phyloP scores from a whole-genome alignment of 2,329 filamentous ascomycete genomes.

The Cladophialophora exuberans region DNA sequence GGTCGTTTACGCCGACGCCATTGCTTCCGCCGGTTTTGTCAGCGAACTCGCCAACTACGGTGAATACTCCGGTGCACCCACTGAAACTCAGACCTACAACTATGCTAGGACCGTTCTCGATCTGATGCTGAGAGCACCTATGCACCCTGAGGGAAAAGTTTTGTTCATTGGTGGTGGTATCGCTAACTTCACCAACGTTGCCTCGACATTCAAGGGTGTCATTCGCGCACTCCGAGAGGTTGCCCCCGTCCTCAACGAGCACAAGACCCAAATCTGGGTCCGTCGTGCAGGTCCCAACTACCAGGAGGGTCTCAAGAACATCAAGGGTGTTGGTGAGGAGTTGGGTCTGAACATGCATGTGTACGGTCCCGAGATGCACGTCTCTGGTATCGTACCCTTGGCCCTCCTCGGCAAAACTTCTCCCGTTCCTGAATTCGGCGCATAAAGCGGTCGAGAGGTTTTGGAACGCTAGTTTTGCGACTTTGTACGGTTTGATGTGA shows the following conservation, averaged over 20 bases:
- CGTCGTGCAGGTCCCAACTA: constrained; percentile 91
- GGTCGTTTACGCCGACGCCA: constrained; percentile 98
- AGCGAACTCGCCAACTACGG: constrained; percentile 98
- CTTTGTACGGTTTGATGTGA: constrained; percentile 25
- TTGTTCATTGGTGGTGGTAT: constrained; percentile 99
- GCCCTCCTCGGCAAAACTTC: constrained; percentile 71
- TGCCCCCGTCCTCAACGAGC: constrained; percentile 81
- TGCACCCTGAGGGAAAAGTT: constrained; percentile 88
- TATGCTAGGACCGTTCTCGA: constrained; percentile 97
- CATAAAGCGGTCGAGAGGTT: constrained; percentile 16
- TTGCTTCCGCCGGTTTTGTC: constrained; percentile 93
- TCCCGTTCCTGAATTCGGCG: constrained; percentile 63
- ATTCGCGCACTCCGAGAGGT: constrained; percentile 94
- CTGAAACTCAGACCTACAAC: constrained; percentile 98
- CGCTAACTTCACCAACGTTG: constrained; percentile 99
- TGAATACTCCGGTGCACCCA: constrained; percentile 98
- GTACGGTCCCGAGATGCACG: constrained; percentile 79
- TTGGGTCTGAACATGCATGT: constrained; percentile 95
- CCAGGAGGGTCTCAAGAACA: constrained; percentile 99
- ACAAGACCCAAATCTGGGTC: constrained; percentile 99
- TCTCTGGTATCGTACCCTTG: constrained; percentile 93
- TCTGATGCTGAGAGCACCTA: constrained; percentile 90
- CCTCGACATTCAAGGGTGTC: constrained; percentile 99
- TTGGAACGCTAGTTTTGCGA: background rate
- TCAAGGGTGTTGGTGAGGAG: constrained; percentile 94